A percentile compares a stretch with the other conserved stretches of the same genome.
phyloP scores from a whole-genome alignment of 73 alveolate species.

The Tetrahymena borealis region DNA sequence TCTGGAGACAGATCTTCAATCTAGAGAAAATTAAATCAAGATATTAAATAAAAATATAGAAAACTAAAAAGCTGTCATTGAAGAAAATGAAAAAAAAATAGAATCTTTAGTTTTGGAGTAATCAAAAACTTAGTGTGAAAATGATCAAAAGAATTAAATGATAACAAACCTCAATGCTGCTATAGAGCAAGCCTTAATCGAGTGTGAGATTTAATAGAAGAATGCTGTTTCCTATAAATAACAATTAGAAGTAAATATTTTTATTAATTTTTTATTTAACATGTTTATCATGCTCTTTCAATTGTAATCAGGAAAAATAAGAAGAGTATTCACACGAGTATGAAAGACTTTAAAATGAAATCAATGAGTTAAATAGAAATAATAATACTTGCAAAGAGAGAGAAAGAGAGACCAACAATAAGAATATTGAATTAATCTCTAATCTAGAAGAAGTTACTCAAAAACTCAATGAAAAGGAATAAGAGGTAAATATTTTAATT shows the following conservation, averaged over 20 bases:
- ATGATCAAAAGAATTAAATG: background rate
- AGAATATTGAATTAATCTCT: background rate
- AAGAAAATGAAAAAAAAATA: background rate
- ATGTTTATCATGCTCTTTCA: background rate
- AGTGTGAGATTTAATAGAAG: background rate
- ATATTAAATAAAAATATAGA: background rate
- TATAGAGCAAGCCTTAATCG: background rate
- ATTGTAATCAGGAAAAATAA: background rate
- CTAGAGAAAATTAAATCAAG: background rate
- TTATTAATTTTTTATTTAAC: background rate
- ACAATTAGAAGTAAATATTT: background rate
- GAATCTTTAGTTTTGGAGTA: background rate
- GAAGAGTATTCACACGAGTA: background rate
- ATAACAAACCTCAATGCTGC: background rate
- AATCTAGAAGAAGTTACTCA: background rate
- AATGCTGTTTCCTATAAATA: background rate
- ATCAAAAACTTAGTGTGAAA: background rate
- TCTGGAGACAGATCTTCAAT: background rate
- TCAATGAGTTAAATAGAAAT: background rate
- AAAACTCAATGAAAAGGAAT: background rate
- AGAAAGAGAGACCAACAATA: background rate
- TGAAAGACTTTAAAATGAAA: background rate
- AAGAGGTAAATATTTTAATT: background rate
- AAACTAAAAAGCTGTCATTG: background rate
- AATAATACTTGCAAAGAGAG: background rate